These are phyloP conservation scores for Breviolum minutum DNA, from an alignment of 73 alveolate genomes.

Conservation along the genomic window DNA sequence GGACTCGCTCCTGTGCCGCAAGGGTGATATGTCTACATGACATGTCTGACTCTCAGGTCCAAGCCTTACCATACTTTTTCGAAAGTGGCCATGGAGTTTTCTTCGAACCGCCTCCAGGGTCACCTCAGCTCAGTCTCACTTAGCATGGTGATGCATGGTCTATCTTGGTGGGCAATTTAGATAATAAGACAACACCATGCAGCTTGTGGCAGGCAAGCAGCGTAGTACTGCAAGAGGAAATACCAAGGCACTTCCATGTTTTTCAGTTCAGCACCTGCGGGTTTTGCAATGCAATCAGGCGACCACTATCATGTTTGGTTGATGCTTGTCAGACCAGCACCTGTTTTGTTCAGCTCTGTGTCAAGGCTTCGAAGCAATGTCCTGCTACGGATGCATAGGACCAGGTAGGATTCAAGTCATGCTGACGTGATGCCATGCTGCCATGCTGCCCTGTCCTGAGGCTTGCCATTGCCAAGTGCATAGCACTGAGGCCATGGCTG, in stretches of 20 bases:
- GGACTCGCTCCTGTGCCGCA: slow-evolving; percentile 46
- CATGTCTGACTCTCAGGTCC: neutral
- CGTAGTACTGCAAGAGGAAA: slow-evolving; percentile 45
- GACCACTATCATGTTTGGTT: too few species aligned
- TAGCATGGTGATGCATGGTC: too few species aligned
- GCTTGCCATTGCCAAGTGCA: neutral
- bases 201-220: neutral
- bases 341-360: neutral
- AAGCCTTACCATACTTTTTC: slow-evolving; percentile 23
- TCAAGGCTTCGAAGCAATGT: neutral
- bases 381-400: neutral
- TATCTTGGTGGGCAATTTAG: neutral
- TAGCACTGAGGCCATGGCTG: neutral
- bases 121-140: neutral
- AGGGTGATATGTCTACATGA: too few species aligned
- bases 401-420: neutral
- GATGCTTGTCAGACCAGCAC: neutral
- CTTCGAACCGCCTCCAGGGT: slow-evolving; percentile 48
- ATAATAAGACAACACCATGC: neutral
- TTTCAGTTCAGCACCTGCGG: neutral
- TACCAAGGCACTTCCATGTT: slow-evolving; percentile 26
- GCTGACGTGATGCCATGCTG: neutral
- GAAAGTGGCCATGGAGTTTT: neutral
- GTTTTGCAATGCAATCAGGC: too few species aligned
- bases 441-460: neutral